These are phyloP conservation scores for Beauveria asiatica DNA, from an alignment of 2,329 filamentous ascomycete genomes.

Conservation along the genomic window DNA sequence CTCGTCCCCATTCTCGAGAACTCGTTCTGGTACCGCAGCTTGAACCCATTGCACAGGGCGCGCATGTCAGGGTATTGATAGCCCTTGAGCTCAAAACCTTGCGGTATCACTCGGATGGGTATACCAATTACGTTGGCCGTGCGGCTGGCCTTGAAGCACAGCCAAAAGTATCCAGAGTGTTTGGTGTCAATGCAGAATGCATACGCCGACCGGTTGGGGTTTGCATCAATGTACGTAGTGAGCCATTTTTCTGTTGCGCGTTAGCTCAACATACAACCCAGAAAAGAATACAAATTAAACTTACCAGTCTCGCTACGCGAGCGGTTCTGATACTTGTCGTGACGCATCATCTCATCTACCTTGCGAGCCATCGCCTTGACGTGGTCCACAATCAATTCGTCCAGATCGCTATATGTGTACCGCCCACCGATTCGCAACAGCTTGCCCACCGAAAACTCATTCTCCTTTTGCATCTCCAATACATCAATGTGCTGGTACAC, in stretches of 20 bases:
- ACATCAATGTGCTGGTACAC: constrained; percentile 99
- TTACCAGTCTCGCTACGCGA: constrained; percentile 77
- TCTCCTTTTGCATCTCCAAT: constrained; percentile 92
- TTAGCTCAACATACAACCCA: not conserved
- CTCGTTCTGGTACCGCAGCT: constrained; percentile 63
- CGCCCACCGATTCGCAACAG: constrained; percentile 79
- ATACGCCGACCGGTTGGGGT: constrained; percentile 87
- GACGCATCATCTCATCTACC: constrained; percentile 88
- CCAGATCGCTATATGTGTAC: constrained; percentile 89
- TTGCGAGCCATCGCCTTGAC: constrained; percentile 97
- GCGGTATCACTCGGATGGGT: constrained; percentile 84
- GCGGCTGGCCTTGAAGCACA: constrained; percentile 91
- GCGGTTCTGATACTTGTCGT: constrained; percentile 86
- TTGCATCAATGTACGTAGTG: constrained; percentile 90
- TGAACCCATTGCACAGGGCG: constrained; percentile 94
- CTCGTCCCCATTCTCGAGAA: constrained; percentile 50
- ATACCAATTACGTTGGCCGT: constrained; percentile 65
- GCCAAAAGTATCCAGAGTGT: constrained; percentile 87
- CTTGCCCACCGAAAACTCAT: constrained; percentile 86
- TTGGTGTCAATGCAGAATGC: constrained; percentile 91
- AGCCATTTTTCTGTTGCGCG: constrained; percentile 74
- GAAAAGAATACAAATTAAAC: constrained; percentile 24
- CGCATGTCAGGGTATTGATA: constrained; percentile 91
- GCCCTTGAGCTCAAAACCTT: constrained; percentile 85
- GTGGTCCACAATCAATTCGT: constrained; percentile 94